Percentiles rank a stretch among this genome's conserved stretches.
Evolutionary conservation across 208 protist genomes (phyloP).

Genomic region (Strigomonas culicis): DNA sequence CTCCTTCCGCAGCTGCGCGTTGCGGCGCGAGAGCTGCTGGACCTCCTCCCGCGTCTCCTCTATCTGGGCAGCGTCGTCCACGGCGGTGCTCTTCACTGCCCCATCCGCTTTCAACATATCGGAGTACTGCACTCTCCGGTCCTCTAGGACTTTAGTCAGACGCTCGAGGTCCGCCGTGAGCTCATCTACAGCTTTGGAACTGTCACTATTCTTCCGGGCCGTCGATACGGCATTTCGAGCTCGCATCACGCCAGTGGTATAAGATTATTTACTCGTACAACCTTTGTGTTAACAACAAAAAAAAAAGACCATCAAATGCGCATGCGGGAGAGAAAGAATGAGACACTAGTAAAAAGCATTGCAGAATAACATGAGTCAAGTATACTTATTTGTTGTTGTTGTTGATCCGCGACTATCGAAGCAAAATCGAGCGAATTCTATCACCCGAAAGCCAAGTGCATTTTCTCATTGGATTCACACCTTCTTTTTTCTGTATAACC

Average conservation of each 20-base stretch:
- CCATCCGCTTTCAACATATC: conserved; percentile 18
- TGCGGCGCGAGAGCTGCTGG: conserved; percentile 27
- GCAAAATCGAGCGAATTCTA: no score
- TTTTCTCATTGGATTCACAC: no score
- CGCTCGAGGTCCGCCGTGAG: conserved; percentile 26
- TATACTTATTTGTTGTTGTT: no score
- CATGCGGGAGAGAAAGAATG: no score
- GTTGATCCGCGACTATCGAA: no score
- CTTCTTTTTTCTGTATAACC: conserved; percentile 10
- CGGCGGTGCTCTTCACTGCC: background rate
- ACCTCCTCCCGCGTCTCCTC: conserved; percentile 24
- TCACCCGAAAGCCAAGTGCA: no score
- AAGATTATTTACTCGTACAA: conserved; percentile 9
- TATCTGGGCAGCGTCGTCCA: background rate
- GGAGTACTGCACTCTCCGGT: conserved; percentile 24
- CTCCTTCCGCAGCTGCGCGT: conserved; percentile 30
- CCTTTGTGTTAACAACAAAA: conserved; percentile 1
- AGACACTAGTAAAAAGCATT: no score
- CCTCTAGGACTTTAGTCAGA: conserved; percentile 27
- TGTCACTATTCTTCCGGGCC: background rate
- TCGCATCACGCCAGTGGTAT: background rate
- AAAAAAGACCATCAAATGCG: background rate
- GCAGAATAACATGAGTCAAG: no score
- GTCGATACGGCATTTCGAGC: background rate
- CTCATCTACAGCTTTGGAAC: conserved; percentile 16